Base-by-base conservation (phyloP, 2,329 filamentous ascomycete species). In the Annulohypoxylon truncatum region DNA sequence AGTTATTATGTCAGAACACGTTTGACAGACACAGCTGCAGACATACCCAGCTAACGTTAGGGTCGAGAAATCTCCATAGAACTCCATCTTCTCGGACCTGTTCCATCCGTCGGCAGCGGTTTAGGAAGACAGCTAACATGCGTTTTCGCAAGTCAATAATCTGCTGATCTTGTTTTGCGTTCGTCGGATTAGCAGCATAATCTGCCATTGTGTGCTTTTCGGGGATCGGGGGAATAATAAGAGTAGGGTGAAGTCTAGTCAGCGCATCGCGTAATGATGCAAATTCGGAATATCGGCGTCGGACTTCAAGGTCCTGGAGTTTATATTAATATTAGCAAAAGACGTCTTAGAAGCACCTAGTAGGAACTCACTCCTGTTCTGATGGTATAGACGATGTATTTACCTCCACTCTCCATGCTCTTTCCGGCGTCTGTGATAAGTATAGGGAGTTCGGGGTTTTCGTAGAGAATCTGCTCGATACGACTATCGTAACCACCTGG, bases 181-280 rank as follows among this genome's bases (percentile, higher is more conserved):
- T 97, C 35, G 96, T 99, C 1, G 96, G 96, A 74, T 97, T 98
- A 26, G 96, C 94, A 13, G 96, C 96, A 77, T 99, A 99, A 79
- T 99, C 96, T 66, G 95, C 95, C 91, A 99, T 97, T 47, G 94
- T 96, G 79, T 99, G 96, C 80, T 99, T 99, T 81, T 99, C 96
- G 20, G 96, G 96, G 74, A 99, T 99, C 2, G 96, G 96, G 6
- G 96, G 96, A 55, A 99, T 92, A 74, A 99, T 92, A 42, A 99
- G 86, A 0, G 96, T 99, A 6, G 96, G 96, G 77, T 99, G 96
- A 67, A 99, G 86, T 73, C 92, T 92, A 48, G 94, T 94, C 26
- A 99, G 86, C 2, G 95, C 95, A 74, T 94, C 90, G 74, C 96
- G 89, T 61, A 99, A 83, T 13, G 95, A 97, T 33, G 93, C 92